Percentiles rank a stretch among this genome's conserved stretches.
These are phyloP conservation scores for Theileria sp. DNA, from an alignment of 169 alveolate species.

Conservation along the genomic window DNA sequence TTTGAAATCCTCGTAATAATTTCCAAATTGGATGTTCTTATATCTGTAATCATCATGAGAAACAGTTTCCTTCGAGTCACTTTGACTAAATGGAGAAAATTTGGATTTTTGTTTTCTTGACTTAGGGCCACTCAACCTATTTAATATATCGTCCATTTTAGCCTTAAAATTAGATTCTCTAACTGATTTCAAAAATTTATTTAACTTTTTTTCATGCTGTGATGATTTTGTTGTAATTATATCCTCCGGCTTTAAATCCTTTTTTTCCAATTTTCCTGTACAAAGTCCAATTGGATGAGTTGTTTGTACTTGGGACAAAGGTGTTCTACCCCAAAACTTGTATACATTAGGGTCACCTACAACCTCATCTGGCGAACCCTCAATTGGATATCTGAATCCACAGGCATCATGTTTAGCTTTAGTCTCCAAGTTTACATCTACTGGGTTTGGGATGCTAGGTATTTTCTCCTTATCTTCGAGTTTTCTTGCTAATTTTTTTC, in stretches of 20 bases:
- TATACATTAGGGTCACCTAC: constrained; percentile 37
- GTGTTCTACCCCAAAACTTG: constrained; percentile 57
- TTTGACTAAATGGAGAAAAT: neutral
- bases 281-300: neutral
- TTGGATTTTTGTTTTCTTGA: neutral
- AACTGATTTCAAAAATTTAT: constrained; percentile 4
- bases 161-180: constrained; percentile 11
- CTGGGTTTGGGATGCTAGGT: neutral
- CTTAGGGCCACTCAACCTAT: neutral
- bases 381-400: constrained; percentile 57
- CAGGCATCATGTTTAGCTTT: constrained; percentile 27
- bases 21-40: constrained; percentile 7
- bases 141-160: constrained; percentile 5
- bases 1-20: neutral
- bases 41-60: constrained; percentile 4
- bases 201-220: constrained; percentile 6
- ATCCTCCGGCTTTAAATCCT: constrained; percentile 26
- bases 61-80: neutral
- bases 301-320: constrained; percentile 20
- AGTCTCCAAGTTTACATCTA: neutral
- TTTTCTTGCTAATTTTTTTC: neutral
- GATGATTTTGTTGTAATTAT: neutral
- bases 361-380: constrained; percentile 47
- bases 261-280: constrained; percentile 11
- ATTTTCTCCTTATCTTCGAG: neutral